Base-by-base conservation (phyloP, 1,284 basidiomycete species). In the Ustilago hordei region DNA sequence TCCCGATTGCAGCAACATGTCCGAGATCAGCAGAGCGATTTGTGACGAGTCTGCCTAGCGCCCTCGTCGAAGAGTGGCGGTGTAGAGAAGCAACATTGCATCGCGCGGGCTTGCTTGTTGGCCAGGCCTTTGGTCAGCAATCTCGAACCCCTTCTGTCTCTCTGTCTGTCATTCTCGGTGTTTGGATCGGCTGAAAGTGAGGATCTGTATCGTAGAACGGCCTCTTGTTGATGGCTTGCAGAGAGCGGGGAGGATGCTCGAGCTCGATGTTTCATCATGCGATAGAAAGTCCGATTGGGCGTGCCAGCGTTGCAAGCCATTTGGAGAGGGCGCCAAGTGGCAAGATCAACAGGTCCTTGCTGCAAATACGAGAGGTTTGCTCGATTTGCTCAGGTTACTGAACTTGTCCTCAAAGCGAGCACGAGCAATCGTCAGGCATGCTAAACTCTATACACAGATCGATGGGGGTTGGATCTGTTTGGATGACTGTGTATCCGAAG, bases 221-320 rank as follows among this genome's bases (percentile, higher is more conserved):
- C 43, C 19, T 45, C 43, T 7, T 19, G 43, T 45, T 45, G 19
- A 52, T 32, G 48, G 48, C 48, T 52, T 32, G 23, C 48, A 52
- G 48, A 52, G 48, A 34, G 43, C 39, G 39, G 39, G 39, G 7
- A 43, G 12, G 39, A 43, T 11, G 39, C 13, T 43, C 39, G 39
- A 43, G 7, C 7, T 48, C 4, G 38, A 39, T 9, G 15, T 3
- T 39, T 39, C 15, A 17, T 9, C 45, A 28, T 17, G 28, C 48
- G 48, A 50, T 31, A 28, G 13, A 50, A 3, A 48, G 8, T 41
- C 13, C 13, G 39, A 12, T 7, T 23, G 45, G 8, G 50, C 57
- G 47, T 60, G 59, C 59, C 58, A 60, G 57, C 28, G 48, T 32
- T 50, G 48, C 48, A 12, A 54, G 52, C 34, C 52, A 54, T 54